These are phyloP conservation scores for Fusarium dlaminii DNA, from an alignment of 2,329 filamentous ascomycete species.

Conservation along the genomic window DNA sequence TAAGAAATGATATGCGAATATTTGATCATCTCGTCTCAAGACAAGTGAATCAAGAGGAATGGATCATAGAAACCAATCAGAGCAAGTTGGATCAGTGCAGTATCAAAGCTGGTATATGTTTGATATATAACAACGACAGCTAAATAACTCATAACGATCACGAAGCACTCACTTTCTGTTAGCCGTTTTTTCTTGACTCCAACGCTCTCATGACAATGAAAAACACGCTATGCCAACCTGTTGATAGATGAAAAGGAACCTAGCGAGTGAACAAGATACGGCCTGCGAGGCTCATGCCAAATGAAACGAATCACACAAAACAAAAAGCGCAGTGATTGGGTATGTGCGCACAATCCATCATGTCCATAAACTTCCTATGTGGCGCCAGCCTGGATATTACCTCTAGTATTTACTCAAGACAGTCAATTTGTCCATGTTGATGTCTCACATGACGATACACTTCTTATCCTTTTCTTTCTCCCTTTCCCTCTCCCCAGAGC, in stretches of 20 bases:
- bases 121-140: not conserved
- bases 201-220: slow-evolving; percentile 23
- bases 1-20: slow-evolving; percentile 38
- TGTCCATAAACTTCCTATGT: not conserved
- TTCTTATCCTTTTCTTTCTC: slow-evolving; percentile 59
- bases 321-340: slow-evolving; percentile 26
- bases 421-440: not conserved
- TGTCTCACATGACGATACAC: slow-evolving; percentile 62
- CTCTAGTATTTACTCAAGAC: not conserved
- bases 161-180: slow-evolving; percentile 8
- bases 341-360: slow-evolving; percentile 28
- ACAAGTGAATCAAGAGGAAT: not conserved
- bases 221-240: slow-evolving; percentile 24
- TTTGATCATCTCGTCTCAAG: not conserved
- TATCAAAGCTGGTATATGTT: not conserved
- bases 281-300: not conserved
- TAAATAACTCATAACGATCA: not conserved
- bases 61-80: not conserved
- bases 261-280: slow-evolving; percentile 21
- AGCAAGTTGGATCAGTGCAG: not conserved
- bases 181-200: slow-evolving; percentile 25
- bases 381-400: slow-evolving; percentile 16
- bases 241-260: slow-evolving; percentile 23
- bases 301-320: slow-evolving; percentile 8
- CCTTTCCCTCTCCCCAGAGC: slow-evolving; percentile 40